Base-by-base conservation (phyloP, 176 grass and related monocot species). In the Cymbopogon citratus region DNA sequence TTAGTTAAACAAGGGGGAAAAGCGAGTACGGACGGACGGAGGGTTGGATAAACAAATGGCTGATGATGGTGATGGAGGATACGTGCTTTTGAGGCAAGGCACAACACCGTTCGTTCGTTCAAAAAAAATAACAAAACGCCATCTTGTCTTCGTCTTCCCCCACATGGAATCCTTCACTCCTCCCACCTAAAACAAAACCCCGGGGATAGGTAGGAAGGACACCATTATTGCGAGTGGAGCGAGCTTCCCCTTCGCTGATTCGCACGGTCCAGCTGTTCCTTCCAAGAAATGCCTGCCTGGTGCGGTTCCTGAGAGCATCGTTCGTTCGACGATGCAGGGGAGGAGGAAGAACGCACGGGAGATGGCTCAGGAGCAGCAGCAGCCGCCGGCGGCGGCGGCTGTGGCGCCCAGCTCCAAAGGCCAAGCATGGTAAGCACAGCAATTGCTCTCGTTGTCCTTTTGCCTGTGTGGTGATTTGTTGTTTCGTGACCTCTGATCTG, bases 401-500 rank as follows among this genome's bases (percentile, higher is more conserved):
- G 2, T 2, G 71, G 9, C 64, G 7, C 27, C 69, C 23, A 83
- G 80, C 73, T 91, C 93, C 74, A 92, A 88, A 87, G 91, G 93
- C 80, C 97, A 99, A 91, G 93, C 97, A 75, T 99, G 97, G 97
- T 60, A 66, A 80, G 85, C 49, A 19, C 57, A 80, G 83, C 74
- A 28, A 57, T 27, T 74, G 75, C 36, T 31, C 39, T 33, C 1
- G 27, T 73, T 15, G 48, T 63, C n/a, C 9, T 16, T 74, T 73
- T 54, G 9, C 10, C 51, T 4, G 34, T 83, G 12, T 14, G 66
- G 40, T 24, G 39, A 38, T 76, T 87, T 23, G 56, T 16, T 77
- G 66, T 33, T 27, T 7, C 24, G 29, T 52, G 66, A 73, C 83
- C 83, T 85, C 83, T 48, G n/a, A 78, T 61, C 16, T 76, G 62